Evolutionary conservation across 306 rosid genomes (phyloP).

Genomic region (Canavalia ensiformis): DNA sequence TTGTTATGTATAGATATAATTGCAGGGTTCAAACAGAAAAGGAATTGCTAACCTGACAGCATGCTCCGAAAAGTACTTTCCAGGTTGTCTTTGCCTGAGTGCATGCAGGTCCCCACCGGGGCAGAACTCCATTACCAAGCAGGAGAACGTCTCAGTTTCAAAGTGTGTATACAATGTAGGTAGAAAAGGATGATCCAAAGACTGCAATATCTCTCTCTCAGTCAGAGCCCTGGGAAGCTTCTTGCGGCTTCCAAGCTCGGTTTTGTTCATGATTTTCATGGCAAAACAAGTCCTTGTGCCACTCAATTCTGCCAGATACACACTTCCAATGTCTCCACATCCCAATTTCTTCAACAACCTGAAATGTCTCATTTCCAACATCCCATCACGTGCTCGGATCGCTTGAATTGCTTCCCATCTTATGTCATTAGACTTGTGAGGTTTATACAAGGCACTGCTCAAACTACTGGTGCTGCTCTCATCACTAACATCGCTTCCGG

Average conservation of each 20-base stretch:
- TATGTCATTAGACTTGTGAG: slow-evolving; percentile 83
- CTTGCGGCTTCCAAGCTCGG: slow-evolving; percentile 77
- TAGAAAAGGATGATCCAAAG: slow-evolving; percentile 93
- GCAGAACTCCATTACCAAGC: slow-evolving; percentile 96
- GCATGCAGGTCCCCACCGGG: slow-evolving; percentile 96
- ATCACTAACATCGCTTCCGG: slow-evolving; percentile 88
- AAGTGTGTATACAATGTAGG: slow-evolving; percentile 91
- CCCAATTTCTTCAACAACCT: slow-evolving; percentile 80
- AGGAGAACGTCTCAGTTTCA: slow-evolving; percentile 84
- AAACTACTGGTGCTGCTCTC: slow-evolving; percentile 86
- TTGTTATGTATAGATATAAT: slow-evolving; percentile 9
- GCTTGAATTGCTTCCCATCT: slow-evolving; percentile 97
- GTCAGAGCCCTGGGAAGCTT: slow-evolving; percentile 95
- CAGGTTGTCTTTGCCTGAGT: slow-evolving; percentile 87
- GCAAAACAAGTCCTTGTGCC: slow-evolving; percentile 90
- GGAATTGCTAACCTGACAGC: slow-evolving; percentile 83
- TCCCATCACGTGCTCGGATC: slow-evolving; percentile 70
- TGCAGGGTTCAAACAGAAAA: slow-evolving; percentile 27
- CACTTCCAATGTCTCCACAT: slow-evolving; percentile 96
- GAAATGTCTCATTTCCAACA: slow-evolving; percentile 82
- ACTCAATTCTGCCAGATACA: slow-evolving; percentile 81
- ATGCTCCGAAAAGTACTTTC: slow-evolving; percentile 88
- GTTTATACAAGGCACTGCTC: slow-evolving; percentile 80
- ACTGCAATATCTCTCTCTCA: slow-evolving; percentile 93
- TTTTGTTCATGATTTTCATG: slow-evolving; percentile 94